Evolutionary conservation across 2,329 filamentous ascomycete genomes (phyloP).

Genomic region (Pseudopyricularia cyperi): DNA sequence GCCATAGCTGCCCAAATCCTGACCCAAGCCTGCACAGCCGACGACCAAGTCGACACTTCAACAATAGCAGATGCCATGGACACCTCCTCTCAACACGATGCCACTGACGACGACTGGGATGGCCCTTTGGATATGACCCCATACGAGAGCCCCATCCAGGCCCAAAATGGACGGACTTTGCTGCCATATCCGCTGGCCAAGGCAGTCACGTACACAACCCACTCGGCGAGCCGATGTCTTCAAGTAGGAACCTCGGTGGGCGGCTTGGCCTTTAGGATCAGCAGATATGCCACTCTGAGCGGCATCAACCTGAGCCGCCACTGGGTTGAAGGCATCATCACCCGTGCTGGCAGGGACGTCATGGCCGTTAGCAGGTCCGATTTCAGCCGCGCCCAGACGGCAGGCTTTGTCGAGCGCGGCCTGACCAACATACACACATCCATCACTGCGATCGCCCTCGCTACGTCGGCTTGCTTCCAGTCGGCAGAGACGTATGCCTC

Average conservation of each 20-base stretch:
- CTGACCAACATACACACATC: conserved; percentile 43
- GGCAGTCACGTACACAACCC: not conserved
- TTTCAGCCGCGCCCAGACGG: conserved; percentile 16
- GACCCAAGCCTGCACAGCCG: not conserved
- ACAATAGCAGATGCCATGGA: not conserved
- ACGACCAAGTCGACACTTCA: not conserved
- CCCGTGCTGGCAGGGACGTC: conserved; percentile 1
- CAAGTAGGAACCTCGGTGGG: conserved; percentile 2
- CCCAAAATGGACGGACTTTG: not conserved
- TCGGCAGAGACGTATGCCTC: conserved; percentile 40
- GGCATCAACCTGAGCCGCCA: conserved; percentile 1
- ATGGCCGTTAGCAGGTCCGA: conserved; percentile 1
- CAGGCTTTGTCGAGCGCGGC: conserved; percentile 35
- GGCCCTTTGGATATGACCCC: not conserved
- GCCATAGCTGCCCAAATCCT: not conserved
- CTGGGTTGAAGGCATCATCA: conserved; percentile 2
- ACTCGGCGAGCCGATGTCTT: conserved; percentile 1
- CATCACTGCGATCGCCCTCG: conserved; percentile 46
- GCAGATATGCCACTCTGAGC: conserved; percentile 1
- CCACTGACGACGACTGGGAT: not conserved
- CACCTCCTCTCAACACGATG: not conserved
- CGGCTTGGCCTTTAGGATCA: not conserved
- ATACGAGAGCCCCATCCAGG: not conserved
- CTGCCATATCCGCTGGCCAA: conserved; percentile 1
- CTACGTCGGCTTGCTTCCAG: conserved; percentile 47